A percentile compares a stretch with the other conserved stretches of the same genome.
phyloP scores from a whole-genome alignment of 306 rosid genomes.

The Vachellia collinsii region DNA sequence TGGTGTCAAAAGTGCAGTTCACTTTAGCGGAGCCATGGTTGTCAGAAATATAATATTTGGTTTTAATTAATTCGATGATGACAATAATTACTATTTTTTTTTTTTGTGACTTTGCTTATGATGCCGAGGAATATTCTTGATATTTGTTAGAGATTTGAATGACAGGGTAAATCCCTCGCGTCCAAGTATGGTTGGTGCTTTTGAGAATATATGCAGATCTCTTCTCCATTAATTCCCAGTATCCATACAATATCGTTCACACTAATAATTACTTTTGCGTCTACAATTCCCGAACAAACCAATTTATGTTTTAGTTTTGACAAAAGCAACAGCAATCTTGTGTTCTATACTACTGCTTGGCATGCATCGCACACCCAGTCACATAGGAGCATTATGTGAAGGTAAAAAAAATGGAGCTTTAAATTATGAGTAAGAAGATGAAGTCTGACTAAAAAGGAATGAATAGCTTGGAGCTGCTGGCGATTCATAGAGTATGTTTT shows the following conservation, averaged over 20 bases:
- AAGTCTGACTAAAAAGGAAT: too few species aligned
- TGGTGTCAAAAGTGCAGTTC: conserved; percentile 1
- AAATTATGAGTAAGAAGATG: too few species aligned
- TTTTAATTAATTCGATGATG: neutral
- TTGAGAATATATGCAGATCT: conserved; percentile 43
- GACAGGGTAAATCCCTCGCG: conserved; percentile 52
- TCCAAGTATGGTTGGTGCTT: conserved; percentile 52
- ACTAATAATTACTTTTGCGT: neutral
- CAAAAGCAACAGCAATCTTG: neutral
- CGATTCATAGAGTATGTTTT: too few species aligned
- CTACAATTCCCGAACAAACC: neutral
- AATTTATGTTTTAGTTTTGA: neutral
- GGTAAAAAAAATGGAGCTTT: too few species aligned
- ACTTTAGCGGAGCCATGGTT: neutral
- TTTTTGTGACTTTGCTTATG: neutral
- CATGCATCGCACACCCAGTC: neutral
- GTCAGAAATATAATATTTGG: conserved; percentile 5
- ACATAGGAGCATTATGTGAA: neutral
- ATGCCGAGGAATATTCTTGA: conserved; percentile 45
- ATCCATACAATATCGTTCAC: too few species aligned
- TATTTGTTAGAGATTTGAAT: conserved; percentile 56
- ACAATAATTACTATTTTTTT: neutral
- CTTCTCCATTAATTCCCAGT: neutral
- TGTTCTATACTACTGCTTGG: neutral
- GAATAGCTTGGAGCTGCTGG: too few species aligned